phyloP scores from a whole-genome alignment of 257 asterid species.

The Dorcoceras hygrometricum region DNA sequence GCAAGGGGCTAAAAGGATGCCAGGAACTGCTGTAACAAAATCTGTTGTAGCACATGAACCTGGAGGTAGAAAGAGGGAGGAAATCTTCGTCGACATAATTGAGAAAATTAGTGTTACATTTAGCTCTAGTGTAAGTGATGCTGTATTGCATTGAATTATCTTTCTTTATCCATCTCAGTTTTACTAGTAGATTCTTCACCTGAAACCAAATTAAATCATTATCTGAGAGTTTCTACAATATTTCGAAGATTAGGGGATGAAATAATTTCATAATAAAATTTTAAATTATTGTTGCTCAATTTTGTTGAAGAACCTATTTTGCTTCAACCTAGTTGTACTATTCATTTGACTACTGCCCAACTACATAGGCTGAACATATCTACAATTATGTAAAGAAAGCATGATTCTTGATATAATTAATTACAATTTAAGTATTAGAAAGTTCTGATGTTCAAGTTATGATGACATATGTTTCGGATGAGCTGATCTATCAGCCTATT shows the following conservation, averaged over 20 bases:
- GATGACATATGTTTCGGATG: neutral
- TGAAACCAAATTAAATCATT: neutral
- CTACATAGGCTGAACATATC: conserved; percentile 17
- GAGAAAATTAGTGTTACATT: conserved; percentile 97
- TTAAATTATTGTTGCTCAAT: conserved; percentile 19
- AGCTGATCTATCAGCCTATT: conserved; percentile 10
- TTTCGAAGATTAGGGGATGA: neutral
- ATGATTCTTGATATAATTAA: conserved; percentile 2
- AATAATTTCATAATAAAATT: too few relatives aligned
- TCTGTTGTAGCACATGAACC: conserved; percentile 98
- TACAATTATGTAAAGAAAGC: conserved; percentile 11
- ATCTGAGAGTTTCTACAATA: neutral
- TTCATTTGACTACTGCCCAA: conserved; percentile 13
- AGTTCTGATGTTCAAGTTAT: conserved; percentile 1
- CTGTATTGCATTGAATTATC: conserved; percentile 19
- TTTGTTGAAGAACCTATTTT: conserved; percentile 14
- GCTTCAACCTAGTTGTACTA: conserved; percentile 15
- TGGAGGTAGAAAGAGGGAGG: conserved; percentile 96
- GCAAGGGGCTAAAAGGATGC: conserved; percentile 99
- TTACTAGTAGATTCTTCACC: conserved; percentile 1
- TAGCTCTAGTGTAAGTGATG: conserved; percentile 92
- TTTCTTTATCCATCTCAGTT: conserved; percentile 15
- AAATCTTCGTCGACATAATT: conserved; percentile 93
- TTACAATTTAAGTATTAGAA: neutral
- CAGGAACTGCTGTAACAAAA: conserved; percentile 95